Base-by-base conservation (phyloP, 306 rosid genomes). In the Acmispon strigosus region DNA sequence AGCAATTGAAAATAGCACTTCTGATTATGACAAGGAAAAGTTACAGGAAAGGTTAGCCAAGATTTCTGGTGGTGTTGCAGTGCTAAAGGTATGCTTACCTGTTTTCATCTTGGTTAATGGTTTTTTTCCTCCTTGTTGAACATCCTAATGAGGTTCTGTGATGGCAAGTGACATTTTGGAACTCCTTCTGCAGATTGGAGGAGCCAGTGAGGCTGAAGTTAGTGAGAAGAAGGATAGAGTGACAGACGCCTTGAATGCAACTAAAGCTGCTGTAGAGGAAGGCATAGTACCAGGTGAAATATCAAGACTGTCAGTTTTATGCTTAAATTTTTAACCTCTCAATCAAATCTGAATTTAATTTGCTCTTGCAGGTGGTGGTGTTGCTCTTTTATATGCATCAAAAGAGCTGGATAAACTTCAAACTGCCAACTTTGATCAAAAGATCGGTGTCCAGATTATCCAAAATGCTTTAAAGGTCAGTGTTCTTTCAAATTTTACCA, bases 21-120 rank as follows among this genome's bases (percentile, higher is more conserved):
- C 97, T 7, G 98, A 93, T 78, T 93, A 93, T 75, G 98, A 93
- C 89, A 93, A 80, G 86, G 97, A 93, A 24, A 93, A 93, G 77
- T 82, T 93, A 61, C 97, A 93, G 66, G 97, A 93, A 89, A 88
- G 98, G 75, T 73, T 93, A 45, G 97, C 97, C 41, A 93, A 90
- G 74, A 94, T 93, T 70, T 93, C 97, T 68, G 98, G 98, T 14
- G 97, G 98, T 74, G 98, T 93, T 52, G 98, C 97, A n/a, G 97
- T 93, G 37, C 79, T 93, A 54, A 93, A 90, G 96, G 97, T 89
- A 45, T 15, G 77, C 49, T 24, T 65, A 22, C 59, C 57, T 7
- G 19, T 1, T 7, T 44, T 24, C 10, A 5, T 54, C 19, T 15
- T 60, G 39, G 11, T 50, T 36, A 1, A 42, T 42, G 62, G 7